These are phyloP conservation scores for Puya raimondii DNA, from an alignment of 176 grass and related monocot genomes.

Conservation along the genomic window DNA sequence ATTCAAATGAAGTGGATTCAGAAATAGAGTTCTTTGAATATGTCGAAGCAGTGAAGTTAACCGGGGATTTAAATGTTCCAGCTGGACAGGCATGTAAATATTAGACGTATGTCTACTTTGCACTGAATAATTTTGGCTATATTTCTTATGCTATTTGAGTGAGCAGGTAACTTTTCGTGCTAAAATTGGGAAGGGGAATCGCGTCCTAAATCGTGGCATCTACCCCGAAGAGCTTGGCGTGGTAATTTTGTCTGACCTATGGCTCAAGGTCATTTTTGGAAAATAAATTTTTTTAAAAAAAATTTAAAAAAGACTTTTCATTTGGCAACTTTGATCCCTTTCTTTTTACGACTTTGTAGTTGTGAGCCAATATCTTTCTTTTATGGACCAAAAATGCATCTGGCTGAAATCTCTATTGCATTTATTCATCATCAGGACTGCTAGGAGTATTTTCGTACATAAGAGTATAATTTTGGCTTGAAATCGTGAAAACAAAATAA, in stretches of 20 bases:
- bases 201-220: slow-evolving; percentile 56
- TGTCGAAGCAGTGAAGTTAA: slow-evolving; percentile 94
- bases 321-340: too few species aligned
- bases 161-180: slow-evolving; percentile 81
- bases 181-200: slow-evolving; percentile 80
- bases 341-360: too few species aligned
- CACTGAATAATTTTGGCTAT: not conserved
- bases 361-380: too few species aligned
- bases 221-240: slow-evolving; percentile 90
- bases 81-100: slow-evolving; percentile 68
- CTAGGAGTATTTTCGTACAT: too few species aligned
- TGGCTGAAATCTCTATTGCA: too few species aligned
- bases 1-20: slow-evolving; percentile 25
- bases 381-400: too few species aligned
- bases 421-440: too few species aligned
- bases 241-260: slow-evolving; percentile 36
- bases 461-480: too few species aligned
- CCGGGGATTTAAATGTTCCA: slow-evolving; percentile 92
- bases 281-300: not conserved
- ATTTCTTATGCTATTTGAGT: not conserved
- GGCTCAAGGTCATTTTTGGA: not conserved
- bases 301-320: too few species aligned
- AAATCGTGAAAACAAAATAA: too few species aligned
- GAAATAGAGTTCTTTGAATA: slow-evolving; percentile 88
- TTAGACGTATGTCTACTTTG: not conserved